A percentile compares a stretch with the other conserved stretches of the same genome.
Evolutionary conservation across 495 filamentous ascomycete species (phyloP).

Genomic region (Penicillium crystallinum): DNA sequence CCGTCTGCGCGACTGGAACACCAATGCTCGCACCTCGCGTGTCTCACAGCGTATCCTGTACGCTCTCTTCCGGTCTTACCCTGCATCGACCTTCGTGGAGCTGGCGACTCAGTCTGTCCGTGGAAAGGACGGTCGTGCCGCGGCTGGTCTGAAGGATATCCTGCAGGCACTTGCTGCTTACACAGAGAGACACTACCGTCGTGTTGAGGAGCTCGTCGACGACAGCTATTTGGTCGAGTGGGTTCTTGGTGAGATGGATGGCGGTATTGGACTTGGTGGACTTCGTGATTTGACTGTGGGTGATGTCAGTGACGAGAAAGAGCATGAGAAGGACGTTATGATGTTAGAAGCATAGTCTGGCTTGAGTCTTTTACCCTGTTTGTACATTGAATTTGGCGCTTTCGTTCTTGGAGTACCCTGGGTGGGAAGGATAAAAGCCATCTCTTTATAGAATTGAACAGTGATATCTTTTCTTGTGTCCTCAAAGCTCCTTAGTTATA

Average conservation of each 20-base stretch:
- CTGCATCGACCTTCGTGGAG: constrained; percentile 64
- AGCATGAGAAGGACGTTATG: constrained; percentile 42
- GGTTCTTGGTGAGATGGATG: constrained; percentile 89
- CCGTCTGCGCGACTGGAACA: constrained; percentile 90
- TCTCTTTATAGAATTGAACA: constrained; percentile 25
- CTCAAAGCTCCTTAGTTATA: no score
- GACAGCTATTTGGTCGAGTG: constrained; percentile 94
- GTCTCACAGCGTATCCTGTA: constrained; percentile 84
- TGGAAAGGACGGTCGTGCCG: constrained; percentile 35
- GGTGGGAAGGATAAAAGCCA: constrained; percentile 26
- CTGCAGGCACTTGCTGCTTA: constrained; percentile 78
- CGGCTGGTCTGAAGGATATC: constrained; percentile 72
- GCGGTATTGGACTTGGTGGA: constrained; percentile 41
- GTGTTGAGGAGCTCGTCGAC: constrained; percentile 83
- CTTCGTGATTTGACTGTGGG: constrained; percentile 23
- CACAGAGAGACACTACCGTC: constrained; percentile 84
- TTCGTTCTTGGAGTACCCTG: constrained; percentile 22
- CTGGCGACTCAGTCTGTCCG: constrained; percentile 44
- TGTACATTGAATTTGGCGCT: constrained; percentile 30
- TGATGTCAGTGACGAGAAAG: constrained; percentile 21
- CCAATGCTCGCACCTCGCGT: constrained; percentile 78
- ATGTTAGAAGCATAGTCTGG: constrained; percentile 36
- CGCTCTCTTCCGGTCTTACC: constrained; percentile 71
- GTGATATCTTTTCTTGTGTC: background rate
- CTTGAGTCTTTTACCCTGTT: constrained; percentile 10